phyloP scores from a whole-genome alignment of 2,329 filamentous ascomycete genomes.

The Biscogniauxia marginata region DNA sequence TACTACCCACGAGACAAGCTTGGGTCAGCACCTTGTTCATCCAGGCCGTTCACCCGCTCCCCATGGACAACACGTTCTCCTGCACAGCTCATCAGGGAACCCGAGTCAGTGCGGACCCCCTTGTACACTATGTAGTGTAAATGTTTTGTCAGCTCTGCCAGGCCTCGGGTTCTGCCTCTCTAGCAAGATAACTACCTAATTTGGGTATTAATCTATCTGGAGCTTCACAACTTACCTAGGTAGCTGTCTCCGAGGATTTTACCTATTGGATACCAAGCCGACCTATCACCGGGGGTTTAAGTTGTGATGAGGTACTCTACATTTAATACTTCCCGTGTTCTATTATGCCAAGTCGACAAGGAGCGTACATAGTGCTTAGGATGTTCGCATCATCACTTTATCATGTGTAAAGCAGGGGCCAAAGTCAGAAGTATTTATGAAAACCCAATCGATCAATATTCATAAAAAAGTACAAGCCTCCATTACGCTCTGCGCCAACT shows the following conservation, averaged over 20 bases:
- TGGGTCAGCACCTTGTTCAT: not conserved
- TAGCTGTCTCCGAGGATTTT: not conserved
- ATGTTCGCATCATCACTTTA: not conserved
- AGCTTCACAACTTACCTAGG: not conserved
- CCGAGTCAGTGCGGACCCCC: not conserved
- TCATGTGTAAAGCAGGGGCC: not conserved
- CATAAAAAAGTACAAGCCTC: too few species aligned
- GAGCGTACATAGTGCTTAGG: not conserved
- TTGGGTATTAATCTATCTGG: not conserved
- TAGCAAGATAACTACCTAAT: not conserved
- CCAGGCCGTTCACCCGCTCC: not conserved
- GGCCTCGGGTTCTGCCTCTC: not conserved
- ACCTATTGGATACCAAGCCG: not conserved
- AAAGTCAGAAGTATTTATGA: not conserved
- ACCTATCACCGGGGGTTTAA: not conserved
- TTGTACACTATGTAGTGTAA: too few species aligned
- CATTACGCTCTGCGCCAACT: too few species aligned
- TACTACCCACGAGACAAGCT: not conserved
- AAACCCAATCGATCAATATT: not conserved
- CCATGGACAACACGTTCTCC: not conserved
- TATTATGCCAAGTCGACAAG: not conserved
- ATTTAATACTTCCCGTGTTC: not conserved
- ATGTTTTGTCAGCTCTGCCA: not conserved
- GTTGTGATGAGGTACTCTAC: not conserved
- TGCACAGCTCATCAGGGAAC: not conserved